Base-by-base conservation (phyloP, 2,329 filamentous ascomycete genomes). In the Venturia asperata region DNA sequence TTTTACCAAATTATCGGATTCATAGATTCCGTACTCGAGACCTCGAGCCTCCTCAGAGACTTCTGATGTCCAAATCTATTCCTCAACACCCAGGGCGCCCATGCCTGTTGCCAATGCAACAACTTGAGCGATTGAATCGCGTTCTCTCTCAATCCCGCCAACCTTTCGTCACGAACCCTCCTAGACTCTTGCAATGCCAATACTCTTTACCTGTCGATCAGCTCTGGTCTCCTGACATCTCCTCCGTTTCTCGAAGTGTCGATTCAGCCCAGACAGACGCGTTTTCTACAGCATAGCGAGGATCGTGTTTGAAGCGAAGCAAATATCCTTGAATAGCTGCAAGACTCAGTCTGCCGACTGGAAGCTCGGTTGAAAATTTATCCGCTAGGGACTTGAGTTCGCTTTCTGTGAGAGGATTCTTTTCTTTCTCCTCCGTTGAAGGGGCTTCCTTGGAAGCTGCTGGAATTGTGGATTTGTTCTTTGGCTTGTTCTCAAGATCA, bases 271-370 rank as follows among this genome's bases (percentile, higher is more conserved):
- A 66, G 7, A 24, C 17, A 19, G 30, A 37, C 13, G 55, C 47
- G 10, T 61, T n/a, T 24, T 60, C 55, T 2, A 60, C 45, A 37
- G 65, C 65, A 6, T 49, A 41, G 27, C 49, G 30, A 10, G 65
- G 65, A 47, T 64, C 62, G 27, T 60, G 41, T 34, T 64, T 66
- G 43, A 60, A 56, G 10, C 45, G 30, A 1, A 66, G 56, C 13
- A 66, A 39, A 37, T 42, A 66, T 34, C 65, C 65, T 62, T 66
- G 66, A 15, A 76, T 68, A 42, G 74, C 70, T 3, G 74, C 72
- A 15, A 73, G 72, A 3, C 71, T 72, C 64, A 75, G 71, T 2
- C 65, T 70, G n/a, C 71, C 67, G 0, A 66, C 65, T 0, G 74
- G 74, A 19, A 76, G 45, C 39, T 69, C 70, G 9, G 69, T 64